These are phyloP conservation scores for Magnaporthales sp. DNA, from an alignment of 2,329 filamentous ascomycete species.

Conservation along the genomic window DNA sequence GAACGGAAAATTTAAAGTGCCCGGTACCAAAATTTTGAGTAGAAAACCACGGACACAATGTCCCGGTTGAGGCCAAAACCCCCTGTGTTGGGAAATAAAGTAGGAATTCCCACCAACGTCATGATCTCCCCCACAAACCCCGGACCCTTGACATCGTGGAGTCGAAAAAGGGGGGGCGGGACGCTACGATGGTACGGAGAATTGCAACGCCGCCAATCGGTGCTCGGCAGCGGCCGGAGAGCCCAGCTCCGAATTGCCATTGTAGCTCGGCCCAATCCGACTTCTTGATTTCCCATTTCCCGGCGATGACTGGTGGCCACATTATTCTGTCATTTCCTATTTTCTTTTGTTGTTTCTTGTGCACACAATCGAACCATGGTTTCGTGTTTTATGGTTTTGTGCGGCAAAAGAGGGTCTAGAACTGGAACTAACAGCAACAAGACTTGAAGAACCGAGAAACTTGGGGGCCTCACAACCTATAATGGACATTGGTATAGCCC, in stretches of 20 bases:
- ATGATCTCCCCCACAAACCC: neutral
- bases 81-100: too few species aligned
- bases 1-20: too few species aligned
- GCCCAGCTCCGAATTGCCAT: neutral
- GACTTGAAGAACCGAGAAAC: neutral
- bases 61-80: too few species aligned
- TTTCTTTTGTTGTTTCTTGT: neutral
- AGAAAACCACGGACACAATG: too few species aligned
- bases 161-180: too few species aligned
- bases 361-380: neutral
- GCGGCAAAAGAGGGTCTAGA: neutral
- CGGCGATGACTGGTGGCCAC: neutral
- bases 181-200: neutral
- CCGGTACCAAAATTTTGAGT: too few species aligned
- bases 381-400: neutral
- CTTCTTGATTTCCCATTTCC: neutral
- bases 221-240: neutral
- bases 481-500: neutral
- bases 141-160: neutral
- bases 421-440: neutral
- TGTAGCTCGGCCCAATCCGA: neutral
- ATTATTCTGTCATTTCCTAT: neutral
- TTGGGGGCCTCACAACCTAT: neutral
- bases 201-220: neutral
- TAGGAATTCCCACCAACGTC: neutral